Base-by-base conservation (phyloP, 2,329 filamentous ascomycete species). In the Emergomyces orientalis region DNA sequence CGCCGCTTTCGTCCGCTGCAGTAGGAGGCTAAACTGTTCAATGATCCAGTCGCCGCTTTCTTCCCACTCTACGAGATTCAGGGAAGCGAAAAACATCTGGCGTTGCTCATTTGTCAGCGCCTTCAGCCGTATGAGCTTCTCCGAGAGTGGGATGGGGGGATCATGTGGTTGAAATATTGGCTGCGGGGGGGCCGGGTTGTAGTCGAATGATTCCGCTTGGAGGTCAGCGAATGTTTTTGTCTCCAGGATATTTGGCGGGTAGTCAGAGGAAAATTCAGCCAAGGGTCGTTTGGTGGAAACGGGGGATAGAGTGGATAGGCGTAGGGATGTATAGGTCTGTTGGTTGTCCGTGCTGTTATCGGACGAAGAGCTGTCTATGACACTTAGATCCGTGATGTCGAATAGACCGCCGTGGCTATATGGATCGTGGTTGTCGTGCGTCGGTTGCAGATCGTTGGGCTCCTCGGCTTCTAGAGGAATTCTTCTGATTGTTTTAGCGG, bases 31-130 rank as follows among this genome's bases (percentile, higher is more conserved):
- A 67, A 87, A 86, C 59, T 79, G 77, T 1, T 81, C 79, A 1
- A 86, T 76, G 55, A 87, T 80, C 78, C 84, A 83, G 63, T 85
- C 82, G 2, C 85, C 85, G 27, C 83, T 82, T 55, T 84, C 79
- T 72, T 87, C 85, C 82, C 85, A 86, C 65, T 86, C 79, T 3
- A 77, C 71, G 19, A 85, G 77, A 0, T 75, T 73, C 49, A 87
- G 75, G 11, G 77, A 78, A 1, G 75, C 72, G 65, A 87, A 80
- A 70, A 86, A 84, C 0, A 72, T 67, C 3, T 71, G 70, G 64
- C 84, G 81, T 3, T 79, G 74, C 32, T 72, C 59, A 0, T 72
- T 71, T 27, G 73, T 69, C 17, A 77, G 70, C 4, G 65, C 70
- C 34, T 77, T 67, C 27, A 79, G 70, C 30, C 75, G 69, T 13